Percentiles rank a stretch among this genome's conserved stretches.
Evolutionary conservation across 2,329 filamentous ascomycete species (phyloP).

Genomic region (Cercospora janseana): DNA sequence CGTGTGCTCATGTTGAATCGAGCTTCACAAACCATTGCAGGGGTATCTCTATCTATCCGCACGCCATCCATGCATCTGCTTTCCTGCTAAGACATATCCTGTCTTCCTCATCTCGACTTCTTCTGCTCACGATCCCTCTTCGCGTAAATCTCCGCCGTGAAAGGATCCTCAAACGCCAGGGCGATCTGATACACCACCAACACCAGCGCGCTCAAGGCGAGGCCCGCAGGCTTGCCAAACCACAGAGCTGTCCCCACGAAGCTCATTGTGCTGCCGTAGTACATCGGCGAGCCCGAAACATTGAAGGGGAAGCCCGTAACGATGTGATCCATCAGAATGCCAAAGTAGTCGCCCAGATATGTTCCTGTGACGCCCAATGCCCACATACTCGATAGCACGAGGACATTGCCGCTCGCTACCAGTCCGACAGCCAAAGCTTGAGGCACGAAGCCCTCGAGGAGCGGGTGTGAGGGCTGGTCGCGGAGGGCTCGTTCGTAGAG

Average conservation of each 20-base stretch:
- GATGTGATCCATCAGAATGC: constrained; percentile 92
- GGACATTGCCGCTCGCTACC: constrained; percentile 71
- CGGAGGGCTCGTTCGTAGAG: constrained; percentile 79
- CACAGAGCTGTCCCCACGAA: constrained; percentile 85
- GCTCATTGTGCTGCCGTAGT: constrained; percentile 87
- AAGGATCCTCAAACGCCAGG: constrained; percentile 85
- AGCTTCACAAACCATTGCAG: constrained; percentile 19
- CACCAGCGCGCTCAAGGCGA: constrained; percentile 73
- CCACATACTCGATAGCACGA: constrained; percentile 88
- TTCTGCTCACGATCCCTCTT: constrained; percentile 65
- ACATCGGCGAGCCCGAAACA: constrained; percentile 89
- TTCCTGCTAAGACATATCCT: not conserved
- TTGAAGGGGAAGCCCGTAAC: constrained; percentile 97
- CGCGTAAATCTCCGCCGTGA: constrained; percentile 88
- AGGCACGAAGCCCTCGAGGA: constrained; percentile 60
- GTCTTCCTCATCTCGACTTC: constrained; percentile 31
- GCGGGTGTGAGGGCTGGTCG: constrained; percentile 70
- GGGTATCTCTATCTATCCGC: not conserved
- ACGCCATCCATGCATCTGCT: not conserved
- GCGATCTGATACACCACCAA: constrained; percentile 76
- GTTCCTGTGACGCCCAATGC: constrained; percentile 91
- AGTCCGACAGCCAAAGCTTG: constrained; percentile 68
- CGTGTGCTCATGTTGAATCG: constrained; percentile 37
- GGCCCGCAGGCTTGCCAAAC: constrained; percentile 81
- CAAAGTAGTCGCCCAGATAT: constrained; percentile 97